Base-by-base conservation (phyloP, 805 yeast species). In the Saccharomycopsis fibuligera region DNA sequence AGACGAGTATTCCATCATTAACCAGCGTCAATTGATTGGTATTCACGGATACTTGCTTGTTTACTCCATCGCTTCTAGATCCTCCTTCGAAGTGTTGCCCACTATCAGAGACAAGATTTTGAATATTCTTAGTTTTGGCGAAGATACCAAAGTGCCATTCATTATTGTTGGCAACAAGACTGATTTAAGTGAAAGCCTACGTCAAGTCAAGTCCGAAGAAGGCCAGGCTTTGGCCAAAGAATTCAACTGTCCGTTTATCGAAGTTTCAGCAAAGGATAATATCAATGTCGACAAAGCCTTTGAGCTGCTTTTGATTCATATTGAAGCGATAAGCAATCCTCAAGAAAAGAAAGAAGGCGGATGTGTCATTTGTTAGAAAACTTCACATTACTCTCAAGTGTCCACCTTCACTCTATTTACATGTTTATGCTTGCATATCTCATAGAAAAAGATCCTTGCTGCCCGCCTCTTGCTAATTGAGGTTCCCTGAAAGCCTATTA, bases 41-140 rank as follows among this genome's bases (percentile, higher is more conserved):
- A 79, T 85, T 30, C 93, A 86, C 59, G 97, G 96, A 1, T 85
- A 85, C 60, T 68, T 89, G 39, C 66, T 90, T 38, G 86, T 87
- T 40, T 89, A 86, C 66, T 83, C 91, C 44, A 89, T 89, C 47
- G 80, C 86, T 27, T 83, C 89, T 40, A 69, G 84, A 57, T 77
- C 80, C 53, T 81, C 91, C 17, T 87, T 89, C 63, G 93, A 86
- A 45, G 73, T 86, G 64, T 69, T 89, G 43, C 79, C 77, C 49
- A 72, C 83, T 37, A 83, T 90, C 35, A 75, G 95, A 61, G 96
- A 87, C 62, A 88, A 88, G 70, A 81, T 89, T 47, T 68, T 87
- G 51, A 88, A 87, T 58, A 75, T 81, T 16, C 35, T 53, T n/a
- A 38, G 46, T 16, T 53, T 53, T 41, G 51, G 51, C 3, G 54